phyloP scores from a whole-genome alignment of 2,329 filamentous ascomycete genomes.

The Periconia macrospinosa region DNA sequence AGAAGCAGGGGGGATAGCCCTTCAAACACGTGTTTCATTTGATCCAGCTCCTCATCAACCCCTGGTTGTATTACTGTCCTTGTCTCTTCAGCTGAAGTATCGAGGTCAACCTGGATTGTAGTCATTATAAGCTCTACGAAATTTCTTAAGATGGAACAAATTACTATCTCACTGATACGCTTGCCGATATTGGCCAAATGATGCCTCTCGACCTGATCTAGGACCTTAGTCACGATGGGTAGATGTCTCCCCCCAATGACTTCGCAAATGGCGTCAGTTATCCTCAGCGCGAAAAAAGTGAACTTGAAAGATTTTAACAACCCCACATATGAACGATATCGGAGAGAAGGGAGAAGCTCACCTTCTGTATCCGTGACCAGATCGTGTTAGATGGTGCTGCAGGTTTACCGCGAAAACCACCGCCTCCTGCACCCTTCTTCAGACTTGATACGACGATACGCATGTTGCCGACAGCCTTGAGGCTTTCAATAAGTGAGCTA shows the following conservation, averaged over 20 bases:
- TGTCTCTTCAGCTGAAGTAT: constrained; percentile 69
- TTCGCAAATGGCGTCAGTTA: constrained; percentile 66
- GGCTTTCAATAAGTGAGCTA: constrained; percentile 58
- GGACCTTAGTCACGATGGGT: constrained; percentile 59
- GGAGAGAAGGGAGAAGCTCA: constrained; percentile 24
- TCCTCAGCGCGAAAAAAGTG: constrained; percentile 68
- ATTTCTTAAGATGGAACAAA: constrained; percentile 2
- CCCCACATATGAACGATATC: neutral
- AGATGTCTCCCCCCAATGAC: constrained; percentile 58
- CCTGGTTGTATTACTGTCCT: constrained; percentile 74
- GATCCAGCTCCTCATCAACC: constrained; percentile 74
- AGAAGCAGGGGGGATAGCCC: constrained; percentile 75
- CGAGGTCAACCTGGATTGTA: constrained; percentile 68
- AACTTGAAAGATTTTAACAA: constrained; percentile 56
- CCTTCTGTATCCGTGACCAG: constrained; percentile 69
- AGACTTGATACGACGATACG: constrained; percentile 69
- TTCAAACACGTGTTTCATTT: constrained; percentile 75
- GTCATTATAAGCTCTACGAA: constrained; percentile 1
- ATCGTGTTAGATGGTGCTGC: constrained; percentile 65
- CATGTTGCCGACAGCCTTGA: constrained; percentile 78
- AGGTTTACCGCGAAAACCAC: constrained; percentile 44
- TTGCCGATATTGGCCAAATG: constrained; percentile 68
- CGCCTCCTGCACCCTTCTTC: constrained; percentile 72
- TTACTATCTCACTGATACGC: constrained; percentile 67
- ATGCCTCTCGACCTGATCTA: constrained; percentile 60